Base-by-base conservation (phyloP, 495 filamentous ascomycete species). In the Lasiosphaeria hispida region DNA sequence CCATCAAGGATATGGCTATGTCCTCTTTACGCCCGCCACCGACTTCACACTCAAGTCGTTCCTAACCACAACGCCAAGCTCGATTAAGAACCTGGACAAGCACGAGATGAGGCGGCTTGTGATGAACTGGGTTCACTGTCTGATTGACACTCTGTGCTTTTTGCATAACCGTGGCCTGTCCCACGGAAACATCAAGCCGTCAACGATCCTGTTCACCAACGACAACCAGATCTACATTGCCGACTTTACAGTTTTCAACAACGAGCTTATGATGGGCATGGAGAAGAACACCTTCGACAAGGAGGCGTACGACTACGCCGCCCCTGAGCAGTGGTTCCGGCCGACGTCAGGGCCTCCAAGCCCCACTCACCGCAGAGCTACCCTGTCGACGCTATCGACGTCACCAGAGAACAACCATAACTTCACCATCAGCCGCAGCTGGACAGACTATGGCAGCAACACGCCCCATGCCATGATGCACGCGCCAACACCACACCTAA, bases 51-150 rank as follows among this genome's bases (percentile, higher is more conserved):
- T 97, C 39, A 87, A 85, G 68, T 83, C 81, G 1, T 91, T 96
- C 71, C 75, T 96, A 41, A 82, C 85, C 10, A 87, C 87, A 40
- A 77, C 78, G 15, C 88, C 88, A 2, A 72, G 77, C 42, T 72
- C 73, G 5, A 84, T 92, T 73, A 92, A 92, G 66, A 80, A 80
- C 3, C 73, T 96, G 2, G 67, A 84, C 2, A 96, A 95, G 67
- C 76, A 83, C 54, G 80, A 83, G n/a, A 84, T 89, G 30, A 82
- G 87, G 33, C 72, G 78, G 34, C 77, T 87, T 3, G 69, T 96
- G 13, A 77, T 96, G 63, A 85, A 88, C 61, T 96, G 93, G 92
- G 84, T 93, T 40, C 90, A 92, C 70, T 96, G 93, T 66, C 80
- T 97, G 1, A 79, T 83, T 0, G 87, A 91, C 60, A 89, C 87